These are phyloP conservation scores for Pueraria montana DNA, from an alignment of 306 rosid species.

Conservation along the genomic window DNA sequence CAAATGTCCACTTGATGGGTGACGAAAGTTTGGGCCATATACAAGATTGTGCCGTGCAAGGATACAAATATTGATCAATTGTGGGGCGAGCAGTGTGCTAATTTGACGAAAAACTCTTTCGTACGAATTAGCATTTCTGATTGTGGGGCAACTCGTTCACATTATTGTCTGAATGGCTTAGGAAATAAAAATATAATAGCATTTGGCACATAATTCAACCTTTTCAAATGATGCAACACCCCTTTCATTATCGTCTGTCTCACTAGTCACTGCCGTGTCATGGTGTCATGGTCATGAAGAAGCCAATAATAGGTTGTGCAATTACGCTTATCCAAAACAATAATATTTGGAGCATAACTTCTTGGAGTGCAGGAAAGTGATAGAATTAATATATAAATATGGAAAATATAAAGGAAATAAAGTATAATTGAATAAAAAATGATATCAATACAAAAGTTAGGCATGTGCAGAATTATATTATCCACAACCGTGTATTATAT, in stretches of 20 bases:
- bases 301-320: neutral
- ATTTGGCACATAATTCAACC: neutral
- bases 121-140: too few relatives aligned
- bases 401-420: neutral
- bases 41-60: constrained; percentile 35
- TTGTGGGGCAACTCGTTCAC: neutral
- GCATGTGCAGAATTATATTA: neutral
- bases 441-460: neutral
- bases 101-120: too few relatives aligned
- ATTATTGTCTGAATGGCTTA: neutral
- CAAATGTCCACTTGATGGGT: neutral
- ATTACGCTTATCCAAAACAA: neutral
- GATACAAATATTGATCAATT: neutral
- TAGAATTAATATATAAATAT: neutral
- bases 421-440: neutral
- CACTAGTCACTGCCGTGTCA: neutral
- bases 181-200: neutral
- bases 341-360: neutral
- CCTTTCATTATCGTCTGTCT: neutral
- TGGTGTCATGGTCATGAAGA: neutral
- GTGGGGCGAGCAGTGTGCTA: too few relatives aligned
- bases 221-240: neutral
- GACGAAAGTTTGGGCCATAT: neutral
- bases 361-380: neutral
- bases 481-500: neutral